phyloP scores from a whole-genome alignment of 2,329 filamentous ascomycete genomes.

The Verticillium klebahnii region DNA sequence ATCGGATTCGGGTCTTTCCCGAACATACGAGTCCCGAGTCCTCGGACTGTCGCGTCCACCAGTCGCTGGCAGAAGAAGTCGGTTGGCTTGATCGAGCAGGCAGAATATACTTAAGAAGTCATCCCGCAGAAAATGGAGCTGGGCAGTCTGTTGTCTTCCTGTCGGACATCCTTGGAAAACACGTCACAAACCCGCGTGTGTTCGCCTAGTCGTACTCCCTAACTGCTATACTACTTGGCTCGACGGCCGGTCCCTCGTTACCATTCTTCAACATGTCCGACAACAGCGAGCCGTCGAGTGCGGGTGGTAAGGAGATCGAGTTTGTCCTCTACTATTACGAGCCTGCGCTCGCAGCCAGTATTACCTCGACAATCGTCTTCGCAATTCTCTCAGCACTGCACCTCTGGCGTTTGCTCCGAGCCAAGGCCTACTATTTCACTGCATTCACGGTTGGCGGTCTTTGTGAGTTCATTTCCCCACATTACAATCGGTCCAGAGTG shows the following conservation, averaged over 20 bases:
- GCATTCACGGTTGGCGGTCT: slow-evolving; percentile 9
- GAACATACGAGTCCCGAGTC: not conserved
- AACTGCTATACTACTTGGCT: not conserved
- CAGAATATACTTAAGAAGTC: not conserved
- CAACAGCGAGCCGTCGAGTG: not conserved
- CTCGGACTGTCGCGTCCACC: not conserved
- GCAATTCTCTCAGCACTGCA: slow-evolving; percentile 11
- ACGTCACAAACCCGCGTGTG: no score
- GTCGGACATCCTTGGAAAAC: not conserved
- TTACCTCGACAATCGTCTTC: slow-evolving; percentile 10
- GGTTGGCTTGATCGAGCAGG: not conserved
- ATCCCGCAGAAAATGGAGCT: not conserved
- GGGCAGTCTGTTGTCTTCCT: not conserved
- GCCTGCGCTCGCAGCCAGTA: slow-evolving; percentile 11
- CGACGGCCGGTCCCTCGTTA: not conserved
- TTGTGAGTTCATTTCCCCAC: slow-evolving; percentile 3
- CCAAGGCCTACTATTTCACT: slow-evolving; percentile 11
- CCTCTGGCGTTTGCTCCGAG: slow-evolving; percentile 4
- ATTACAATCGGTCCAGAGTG: not conserved
- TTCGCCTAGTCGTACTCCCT: no score
- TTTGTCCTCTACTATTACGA: slow-evolving; percentile 15
- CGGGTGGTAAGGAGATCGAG: slow-evolving; percentile 5
- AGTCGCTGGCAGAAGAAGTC: not conserved
- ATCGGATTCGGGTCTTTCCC: not conserved
- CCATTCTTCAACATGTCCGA: slow-evolving; percentile 6